Base-by-base conservation (phyloP, 345 rosid genomes). In the Citrus sp. region DNA sequence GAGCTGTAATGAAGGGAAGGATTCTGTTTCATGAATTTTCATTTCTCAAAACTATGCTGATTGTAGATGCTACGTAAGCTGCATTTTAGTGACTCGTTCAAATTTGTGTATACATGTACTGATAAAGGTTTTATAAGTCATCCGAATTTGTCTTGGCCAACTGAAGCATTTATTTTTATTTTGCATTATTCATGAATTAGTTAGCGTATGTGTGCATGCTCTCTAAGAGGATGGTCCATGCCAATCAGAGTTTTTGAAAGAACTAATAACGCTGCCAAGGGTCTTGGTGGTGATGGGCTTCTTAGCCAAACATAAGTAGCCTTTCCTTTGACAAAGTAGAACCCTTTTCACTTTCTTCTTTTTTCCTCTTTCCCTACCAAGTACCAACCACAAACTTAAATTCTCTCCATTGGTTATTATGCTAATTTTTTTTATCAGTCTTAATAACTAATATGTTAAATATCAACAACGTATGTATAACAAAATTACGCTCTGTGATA, bases 21-120 rank as follows among this genome's bases (percentile, higher is more conserved):
- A 55, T 34, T 54, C 19, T 0, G 4, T 24, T 8, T 24, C 67
- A 8, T n/a, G 55, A 55, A 4, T 67, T 16, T 46, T 42, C 12
- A 9, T 24, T 62, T 61, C 34, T 12, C 46, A 19, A 49, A 60
- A 54, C 37, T 58, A 14, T 28, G 56, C 12, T 32, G 60, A 61
- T 66, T 49, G 58, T 42, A 62, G 51, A 62, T 35, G 69, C 71
- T 25, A 62, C 40, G 75, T 28, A 62, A 62, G 64, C 22, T 66
- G 28, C 32, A 74, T 12, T 70, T 63, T 75, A 78, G 49, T n/a
- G 51, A n/a, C 34, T 25, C 58, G 21, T 76, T 51, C 34, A 77
- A 46, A 67, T 67, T 54, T 25, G 67, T 58, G 49, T 34, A 66
- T 76, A 24, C 65, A 54, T 55, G 16, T 56, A 68, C 30, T 38